Evolutionary conservation across 2,329 filamentous ascomycete species (phyloP), one percentile per base, ranked within the genome.

Genomic region (Fusarium scirpi): DNA sequence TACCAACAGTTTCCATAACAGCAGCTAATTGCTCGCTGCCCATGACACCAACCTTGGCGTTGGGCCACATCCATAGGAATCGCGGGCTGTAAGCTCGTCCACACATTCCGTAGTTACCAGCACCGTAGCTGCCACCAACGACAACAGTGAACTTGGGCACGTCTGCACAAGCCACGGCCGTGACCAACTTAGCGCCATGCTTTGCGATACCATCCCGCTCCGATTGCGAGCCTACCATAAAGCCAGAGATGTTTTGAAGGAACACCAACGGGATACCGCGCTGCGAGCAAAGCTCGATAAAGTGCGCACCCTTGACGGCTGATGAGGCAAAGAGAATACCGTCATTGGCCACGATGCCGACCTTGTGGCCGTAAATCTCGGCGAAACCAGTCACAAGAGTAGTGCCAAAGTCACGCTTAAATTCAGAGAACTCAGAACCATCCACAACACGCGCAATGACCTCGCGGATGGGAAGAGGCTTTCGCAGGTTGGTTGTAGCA

Each of bases 51-150:
- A 97, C 94, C 77, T 92, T 92, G n/a, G 96, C 94, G 74, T 97
- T 97, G 43, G 96, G 96, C 96, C 96, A 99, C 86, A 95, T 97
- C 90, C 94, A 98, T 65, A 98, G 82, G 80, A 98, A 94, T 15
- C 94, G 86, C 0, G 95, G 95, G n/a, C 89, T 89, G 81, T 98
- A 99, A 3, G 96, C 95, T 53, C 96, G 88, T 24, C 96, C 96
- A 78, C 94, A 98, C 96, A 99, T 99, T 75, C 95, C 96, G 78
- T 99, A 99, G 81, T 98, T 99, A 6, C 96, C 96, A 10, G 95
- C 95, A 62, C 95, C 95, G 71, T 96, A 96, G 79, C 91, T 94
- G 30, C 92, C 92, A 25, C 96, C 96, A n/a, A 98, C 91, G 2
- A 99, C 93, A 18, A 99, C 93, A 1, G 96, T 99, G 78, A 98